Evolutionary conservation across 345 rosid species (phyloP), one percentile per base, ranked within the genome.

Genomic region (Salix purpurea): DNA sequence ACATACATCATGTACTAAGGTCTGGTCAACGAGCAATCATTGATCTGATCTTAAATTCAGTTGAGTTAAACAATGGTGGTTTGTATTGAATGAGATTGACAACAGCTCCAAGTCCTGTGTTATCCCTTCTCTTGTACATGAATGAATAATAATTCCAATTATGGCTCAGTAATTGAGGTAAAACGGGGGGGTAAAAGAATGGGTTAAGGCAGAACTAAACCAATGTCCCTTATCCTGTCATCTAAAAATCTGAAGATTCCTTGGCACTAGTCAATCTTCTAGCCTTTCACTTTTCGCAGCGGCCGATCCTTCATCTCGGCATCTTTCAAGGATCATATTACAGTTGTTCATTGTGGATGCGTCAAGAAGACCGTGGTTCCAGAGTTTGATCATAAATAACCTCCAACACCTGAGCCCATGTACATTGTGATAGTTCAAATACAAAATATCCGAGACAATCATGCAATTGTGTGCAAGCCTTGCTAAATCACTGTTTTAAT

Each of bases 321-420:
- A 87, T 78, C 83, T 77, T 82, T 91, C 88, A 5, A 96, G 92
- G 71, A 87, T 87, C 72, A 65, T 21, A 71, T 82, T 96, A 79
- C 98, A 96, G 89, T 83, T 96, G 92, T 93, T 93, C 96, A 96
- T 93, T 15, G 91, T 87, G 77, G 80, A 12, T 23, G 93, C 91
- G 21, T 93, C 99, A 71, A 93, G 99, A 78, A 93, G 94, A 46
- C 98, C 99, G 4, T 93, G 99, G 83, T 93, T 95, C 99, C 98
- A 95, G 21, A 95, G 91, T 83, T 95, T 95, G 78, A 93, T 88
- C 97, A 96, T 91, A 75, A 93, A 91, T 81, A 96, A 70, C 81
- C 92, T 91, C 98, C 98, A 96, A 84, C 99, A 93, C 97, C 98
- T 92, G 84, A 69, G 69, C 48, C 67, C 54, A 72, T 65, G 6